Evolutionary conservation across 768 basidiomycete genomes (phyloP).

Genomic region (Agaricus subrufescens): DNA sequence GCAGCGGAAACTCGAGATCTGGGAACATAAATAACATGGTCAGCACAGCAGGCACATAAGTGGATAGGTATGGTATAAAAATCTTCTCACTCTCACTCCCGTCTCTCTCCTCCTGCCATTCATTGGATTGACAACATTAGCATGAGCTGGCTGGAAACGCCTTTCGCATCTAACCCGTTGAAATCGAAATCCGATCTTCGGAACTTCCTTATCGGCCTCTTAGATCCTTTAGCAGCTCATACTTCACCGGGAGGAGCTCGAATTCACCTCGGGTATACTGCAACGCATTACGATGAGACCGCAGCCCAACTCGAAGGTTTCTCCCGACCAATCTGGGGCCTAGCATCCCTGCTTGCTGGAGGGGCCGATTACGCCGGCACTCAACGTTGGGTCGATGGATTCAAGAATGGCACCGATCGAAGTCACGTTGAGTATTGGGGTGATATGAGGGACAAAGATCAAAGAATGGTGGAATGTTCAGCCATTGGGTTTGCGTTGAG

Average conservation of each 20-base stretch:
- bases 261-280: slow-evolving; percentile 63
- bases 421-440: slow-evolving; percentile 71
- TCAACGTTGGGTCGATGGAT: slow-evolving; percentile 60
- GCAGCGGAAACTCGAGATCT: too few relatives aligned
- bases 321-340: slow-evolving; percentile 73
- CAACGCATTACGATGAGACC: slow-evolving; percentile 67
- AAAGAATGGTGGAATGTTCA: slow-evolving; percentile 80
- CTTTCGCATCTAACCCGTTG: slow-evolving; percentile 56
- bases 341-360: slow-evolving; percentile 61
- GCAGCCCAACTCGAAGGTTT: slow-evolving; percentile 77
- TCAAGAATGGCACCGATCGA: slow-evolving; percentile 67
- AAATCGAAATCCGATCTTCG: slow-evolving; percentile 56
- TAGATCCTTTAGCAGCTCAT: slow-evolving; percentile 62
- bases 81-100: background rate
- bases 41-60: too few relatives aligned
- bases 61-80: too few relatives aligned
- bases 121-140: slow-evolving; percentile 20
- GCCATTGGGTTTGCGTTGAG: slow-evolving; percentile 71
- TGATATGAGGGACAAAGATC: slow-evolving; percentile 67
- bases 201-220: slow-evolving; percentile 48
- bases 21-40: too few relatives aligned
- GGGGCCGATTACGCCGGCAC: slow-evolving; percentile 56
- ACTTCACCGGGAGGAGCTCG: slow-evolving; percentile 73
- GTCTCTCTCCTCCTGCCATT: too few relatives aligned
- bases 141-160: slow-evolving; percentile 23